These are phyloP conservation scores for Cerioporus squamosus DNA, from an alignment of 1,284 basidiomycete species.

Conservation along the genomic window DNA sequence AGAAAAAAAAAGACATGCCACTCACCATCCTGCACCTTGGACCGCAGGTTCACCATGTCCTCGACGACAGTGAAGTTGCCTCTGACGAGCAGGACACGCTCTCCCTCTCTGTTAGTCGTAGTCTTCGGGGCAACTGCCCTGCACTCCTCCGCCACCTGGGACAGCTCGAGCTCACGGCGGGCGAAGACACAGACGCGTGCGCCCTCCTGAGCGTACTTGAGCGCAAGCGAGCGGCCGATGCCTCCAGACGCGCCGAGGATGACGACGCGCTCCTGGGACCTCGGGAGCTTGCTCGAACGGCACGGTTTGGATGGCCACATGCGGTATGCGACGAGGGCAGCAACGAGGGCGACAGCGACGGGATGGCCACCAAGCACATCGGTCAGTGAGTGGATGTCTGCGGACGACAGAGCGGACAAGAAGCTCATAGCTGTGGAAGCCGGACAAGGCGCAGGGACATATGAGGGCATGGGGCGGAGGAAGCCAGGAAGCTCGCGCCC, in stretches of 20 bases:
- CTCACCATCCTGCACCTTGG: conserved; percentile 57
- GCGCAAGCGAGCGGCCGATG: conserved; percentile 72
- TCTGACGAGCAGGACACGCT: conserved; percentile 41
- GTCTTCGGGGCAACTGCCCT: conserved; percentile 20
- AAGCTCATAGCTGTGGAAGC: too few relatives aligned
- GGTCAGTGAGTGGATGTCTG: too few relatives aligned
- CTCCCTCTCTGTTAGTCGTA: background rate
- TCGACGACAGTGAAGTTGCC: conserved; percentile 72
- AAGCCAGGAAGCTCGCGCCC: too few relatives aligned
- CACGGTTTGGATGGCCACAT: background rate
- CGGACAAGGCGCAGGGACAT: too few relatives aligned
- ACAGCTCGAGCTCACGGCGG: conserved; percentile 57
- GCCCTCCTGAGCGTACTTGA: conserved; percentile 71
- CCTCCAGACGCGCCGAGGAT: conserved; percentile 83
- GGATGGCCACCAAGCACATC: background rate
- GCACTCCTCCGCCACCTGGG: conserved; percentile 5
- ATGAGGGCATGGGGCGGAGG: too few relatives aligned
- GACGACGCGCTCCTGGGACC: conserved; percentile 66
- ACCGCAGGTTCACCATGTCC: conserved; percentile 70
- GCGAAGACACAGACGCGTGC: conserved; percentile 79
- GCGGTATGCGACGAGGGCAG: background rate
- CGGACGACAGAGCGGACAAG: background rate
- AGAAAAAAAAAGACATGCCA: conserved; percentile 25
- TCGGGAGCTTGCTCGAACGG: conserved; percentile 31
- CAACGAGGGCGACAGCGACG: background rate